Evolutionary conservation across 2,329 filamentous ascomycete species (phyloP), one percentile per base, ranked within the genome.

Genomic region (Alternaria triticina): DNA sequence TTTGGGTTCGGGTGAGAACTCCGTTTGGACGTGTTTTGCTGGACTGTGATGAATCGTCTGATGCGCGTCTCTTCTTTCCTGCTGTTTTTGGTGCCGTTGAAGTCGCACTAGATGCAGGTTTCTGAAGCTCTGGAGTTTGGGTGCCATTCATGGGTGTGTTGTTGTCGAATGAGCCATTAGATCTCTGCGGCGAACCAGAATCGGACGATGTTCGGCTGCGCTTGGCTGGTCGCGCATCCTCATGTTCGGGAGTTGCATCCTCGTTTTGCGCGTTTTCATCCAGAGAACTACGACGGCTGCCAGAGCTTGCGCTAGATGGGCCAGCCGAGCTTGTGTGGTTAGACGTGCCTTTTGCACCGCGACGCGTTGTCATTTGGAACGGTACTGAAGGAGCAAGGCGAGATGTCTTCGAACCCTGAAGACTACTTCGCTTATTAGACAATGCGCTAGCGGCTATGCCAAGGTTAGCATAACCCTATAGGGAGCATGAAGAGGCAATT

Each of bases 301-400:
- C 72, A 44, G 69, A 75, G 67, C 74, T 76, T 51, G 74, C 72
- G 67, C 71, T 71, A 62, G 79, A 80, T 50, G 74, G 65, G 23
- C 74, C 77, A 62, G 73, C 74, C 33, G 79, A 70, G 66, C 73
- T 79, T 56, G 71, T 74, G 59, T 75, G 74, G 62, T 74, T 76
- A 55, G 79, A 80, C 55, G 74, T 76, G 63, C 74, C 77, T 66
- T 78, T 79, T 71, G 77, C 77, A 74, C 79, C 79, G 70, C 77
- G 78, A 61, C 83, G 79, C 54, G 82, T 84, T 61, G 80, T 84
- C 83, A 85, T 85, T 74, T 83, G 82, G 71, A 83, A 76, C 57
- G 82, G 81, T 74, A 81, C 78, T 63, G 82, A 82, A 67, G 82
- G 82, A 74, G 81, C 80, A 66, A 83, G 81, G 69, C 81, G 76